Base-by-base conservation (phyloP, 2,329 filamentous ascomycete genomes). In the Elsinoe fawcettii region DNA sequence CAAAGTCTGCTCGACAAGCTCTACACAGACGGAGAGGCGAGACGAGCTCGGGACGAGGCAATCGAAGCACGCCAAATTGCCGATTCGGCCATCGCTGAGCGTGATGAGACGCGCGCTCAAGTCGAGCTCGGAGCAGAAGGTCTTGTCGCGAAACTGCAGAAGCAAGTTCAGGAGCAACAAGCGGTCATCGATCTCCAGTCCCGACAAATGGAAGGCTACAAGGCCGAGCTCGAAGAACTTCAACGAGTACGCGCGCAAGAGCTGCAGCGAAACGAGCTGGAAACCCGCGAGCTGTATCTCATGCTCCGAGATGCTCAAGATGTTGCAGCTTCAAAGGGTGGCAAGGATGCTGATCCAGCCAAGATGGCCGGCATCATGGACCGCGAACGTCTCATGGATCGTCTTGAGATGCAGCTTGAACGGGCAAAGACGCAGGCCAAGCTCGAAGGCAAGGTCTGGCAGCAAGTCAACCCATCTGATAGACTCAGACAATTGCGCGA, bases 231-330 rank as follows among this genome's bases (percentile, higher is more conserved):
- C 60, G 88, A 90, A 20, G 91, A 90, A 65, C 75, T 95, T 57
- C 90, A 96, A 70, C 84, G 89, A 12, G 75, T 96, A 61, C 83
- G 92, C 60, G 87, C 88, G 16, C 91, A 95, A 71, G 92, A 97
- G 70, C 80, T 95, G 34, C 93, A 97, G 73, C 83, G 93, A 55
- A 95, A 96, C 67, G 93, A 99, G 73, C 77, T 99, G 27, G 93
- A 99, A 74, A 97, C 92, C 1, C 82, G 93, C 74, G 93, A 99
- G 73, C 76, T 99, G 20, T 99, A 97, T 71, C 86, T 99, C 58
- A 99, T 99, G 93, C 85, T 99, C 62, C 85, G 92, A 60, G 93
- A 99, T 72, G 92, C 93, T 36, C 92, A 97, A 72, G 92, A 99
- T 67, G 90, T 96, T 63, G 92, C 92, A 46, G 91, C 90, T 22